Conservation (phyloP, 2,329 filamentous ascomycete species). For the Mariannaea sp. region DNA sequence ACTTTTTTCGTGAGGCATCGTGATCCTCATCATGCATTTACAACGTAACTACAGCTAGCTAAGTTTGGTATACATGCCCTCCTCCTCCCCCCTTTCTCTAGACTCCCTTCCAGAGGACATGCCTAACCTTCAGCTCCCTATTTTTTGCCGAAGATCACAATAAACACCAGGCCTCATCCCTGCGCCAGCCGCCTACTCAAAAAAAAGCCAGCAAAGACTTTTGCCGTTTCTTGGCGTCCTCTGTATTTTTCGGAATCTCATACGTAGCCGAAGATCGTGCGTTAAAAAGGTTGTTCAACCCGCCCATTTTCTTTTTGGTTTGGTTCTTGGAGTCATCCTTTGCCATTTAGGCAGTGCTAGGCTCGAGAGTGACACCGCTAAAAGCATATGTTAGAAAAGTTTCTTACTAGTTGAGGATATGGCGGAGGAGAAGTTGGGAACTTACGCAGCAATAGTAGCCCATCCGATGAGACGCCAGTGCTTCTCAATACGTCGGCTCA, state of each 20-base stretch:
- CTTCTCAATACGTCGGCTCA: constrained; percentile 97
- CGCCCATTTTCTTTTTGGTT: constrained; percentile 22
- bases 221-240: constrained; percentile 30
- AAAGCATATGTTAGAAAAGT: constrained; percentile 31
- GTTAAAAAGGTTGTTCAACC: constrained; percentile 26
- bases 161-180: constrained; percentile 35
- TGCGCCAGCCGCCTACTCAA: constrained; percentile 38
- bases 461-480: constrained; percentile 96
- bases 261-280: constrained; percentile 31
- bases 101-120: constrained; percentile 19
- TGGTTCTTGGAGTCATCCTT: background rate
- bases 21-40: constrained; percentile 36
- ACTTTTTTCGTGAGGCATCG: constrained; percentile 27
- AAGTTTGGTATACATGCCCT: constrained; percentile 25
- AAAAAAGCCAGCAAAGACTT: constrained; percentile 32
- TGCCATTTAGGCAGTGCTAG: constrained; percentile 49
- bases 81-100: too few relatives aligned
- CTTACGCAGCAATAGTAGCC: constrained; percentile 77
- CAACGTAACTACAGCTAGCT: constrained; percentile 32
- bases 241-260: constrained; percentile 23
- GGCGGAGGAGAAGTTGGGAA: constrained; percentile 26
- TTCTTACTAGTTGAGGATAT: background rate
- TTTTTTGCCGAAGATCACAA: constrained; percentile 28
- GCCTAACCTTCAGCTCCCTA: constrained; percentile 17
- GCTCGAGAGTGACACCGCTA: constrained; percentile 60